Base-by-base conservation (phyloP, 225 moss, liverwort and hornwort genomes). In the Neckera pumila region DNA sequence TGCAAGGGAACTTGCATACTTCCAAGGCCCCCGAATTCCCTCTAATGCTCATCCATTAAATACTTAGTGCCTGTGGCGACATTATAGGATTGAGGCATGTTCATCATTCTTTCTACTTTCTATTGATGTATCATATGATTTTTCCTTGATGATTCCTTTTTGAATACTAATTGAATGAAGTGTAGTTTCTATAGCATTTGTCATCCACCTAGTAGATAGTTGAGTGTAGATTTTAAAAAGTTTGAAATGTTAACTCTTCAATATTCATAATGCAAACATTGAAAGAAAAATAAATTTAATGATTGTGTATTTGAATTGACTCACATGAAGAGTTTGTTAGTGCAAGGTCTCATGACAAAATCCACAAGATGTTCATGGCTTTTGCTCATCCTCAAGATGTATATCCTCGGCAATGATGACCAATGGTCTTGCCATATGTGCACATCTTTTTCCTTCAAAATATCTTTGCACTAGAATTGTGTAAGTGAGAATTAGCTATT, bases 381-480 rank as follows among this genome's bases (percentile, higher is more conserved):
- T n/a, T n/a, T n/a, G n/a, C n/a, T n/a, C n/a, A n/a, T n/a, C n/a
- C n/a, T n/a, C n/a, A n/a, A n/a, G n/a, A n/a, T 47, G 17, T 19
- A 47, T 6, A 47, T 18, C 30, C 2, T 45, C 47, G 18, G 11
- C 47, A 47, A 30, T 74, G 11, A 47, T 74, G 45, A 17, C 17
- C 18, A 74, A 18, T 30, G 11, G 6, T 47, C 73, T 30, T 73
- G 1, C 18, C 1, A 30, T 17, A 17, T 30, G 1, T 18, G 10
- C 28, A 45, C 10, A 43, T 17, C 3, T 45, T 28, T 72, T 28
- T 16, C 45, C 28, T 73, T 28, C 17, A 45, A 73, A 72, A 45
- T 28, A 73, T 30, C 17, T 10, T 17, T 43, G 17, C 6, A 0
- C 10, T 45, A 3, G 3, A 15, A 26, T 1, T 2, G 1, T 40